Evolutionary conservation across 169 alveolate species (phyloP).

Genomic region (Plasmodium yoelii): DNA sequence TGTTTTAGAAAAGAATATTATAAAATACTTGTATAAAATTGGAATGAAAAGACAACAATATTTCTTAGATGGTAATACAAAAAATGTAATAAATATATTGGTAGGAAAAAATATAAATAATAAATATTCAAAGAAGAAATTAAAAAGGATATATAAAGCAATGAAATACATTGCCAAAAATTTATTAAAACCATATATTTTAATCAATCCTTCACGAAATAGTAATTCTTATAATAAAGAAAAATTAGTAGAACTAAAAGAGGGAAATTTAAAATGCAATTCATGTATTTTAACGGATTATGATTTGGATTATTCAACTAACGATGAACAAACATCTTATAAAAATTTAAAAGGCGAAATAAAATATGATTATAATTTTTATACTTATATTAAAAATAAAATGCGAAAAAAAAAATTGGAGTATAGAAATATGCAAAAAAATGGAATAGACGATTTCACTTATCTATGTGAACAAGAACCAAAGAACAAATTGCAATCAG

Average conservation of each 20-base stretch:
- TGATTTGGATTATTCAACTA: constrained; percentile 16
- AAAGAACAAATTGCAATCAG: constrained; percentile 7
- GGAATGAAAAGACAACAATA: constrained; percentile 26
- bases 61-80: constrained; percentile 9
- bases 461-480: neutral
- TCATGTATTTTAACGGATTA: constrained; percentile 47
- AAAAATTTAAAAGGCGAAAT: neutral
- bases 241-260: constrained; percentile 2
- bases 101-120: constrained; percentile 1
- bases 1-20: too few relatives aligned
- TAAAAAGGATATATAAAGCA: constrained; percentile 27
- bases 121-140: neutral
- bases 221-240: neutral
- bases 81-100: constrained; percentile 13
- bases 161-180: constrained; percentile 41
- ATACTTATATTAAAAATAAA: neutral
- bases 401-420: neutral
- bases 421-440: neutral
- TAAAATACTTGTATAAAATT: constrained; percentile 9
- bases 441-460: neutral
- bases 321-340: neutral
- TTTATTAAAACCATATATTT: constrained; percentile 38
- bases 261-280: neutral
- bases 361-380: neutral
- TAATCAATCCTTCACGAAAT: constrained; percentile 12